A percentile compares a stretch with the other conserved stretches of the same genome.
These are phyloP conservation scores for Sungouiozyma intestinalis DNA, from an alignment of 805 yeast species.

Conservation along the genomic window DNA sequence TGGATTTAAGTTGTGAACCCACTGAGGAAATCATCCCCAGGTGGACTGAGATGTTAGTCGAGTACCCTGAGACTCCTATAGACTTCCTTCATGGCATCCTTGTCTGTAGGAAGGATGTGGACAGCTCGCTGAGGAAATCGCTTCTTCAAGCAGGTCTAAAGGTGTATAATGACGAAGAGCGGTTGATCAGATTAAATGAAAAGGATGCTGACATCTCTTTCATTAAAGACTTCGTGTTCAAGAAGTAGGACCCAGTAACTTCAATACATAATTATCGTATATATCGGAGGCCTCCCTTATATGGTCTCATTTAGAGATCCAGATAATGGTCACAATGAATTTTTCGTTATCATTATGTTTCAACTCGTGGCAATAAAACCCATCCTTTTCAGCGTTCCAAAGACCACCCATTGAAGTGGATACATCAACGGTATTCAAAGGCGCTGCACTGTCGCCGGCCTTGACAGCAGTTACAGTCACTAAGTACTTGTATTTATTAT, in stretches of 20 bases:
- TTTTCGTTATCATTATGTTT: slow-evolving; percentile 7
- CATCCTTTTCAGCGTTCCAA: slow-evolving; percentile 51
- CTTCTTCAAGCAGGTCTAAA: slow-evolving; percentile 13
- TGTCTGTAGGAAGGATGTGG: slow-evolving; percentile 32
- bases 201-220: slow-evolving; percentile 6
- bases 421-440: slow-evolving; percentile 10
- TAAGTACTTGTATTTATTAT: slow-evolving; percentile 38
- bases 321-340: slow-evolving; percentile 26
- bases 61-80: slow-evolving; percentile 69
- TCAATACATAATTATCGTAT: slow-evolving; percentile 1
- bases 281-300: not conserved
- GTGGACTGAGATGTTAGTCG: slow-evolving; percentile 52
- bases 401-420: slow-evolving; percentile 39
- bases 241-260: too few relatives aligned
- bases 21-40: slow-evolving; percentile 39
- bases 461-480: slow-evolving; percentile 15
- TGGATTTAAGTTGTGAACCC: slow-evolving; percentile 43
- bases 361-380: slow-evolving; percentile 33
- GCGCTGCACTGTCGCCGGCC: not conserved
- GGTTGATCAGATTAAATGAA: slow-evolving; percentile 7
- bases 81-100: slow-evolving; percentile 59
- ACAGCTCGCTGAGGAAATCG: slow-evolving; percentile 20
- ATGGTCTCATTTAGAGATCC: slow-evolving; percentile 20
- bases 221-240: slow-evolving; percentile 6
- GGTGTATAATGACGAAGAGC: slow-evolving; percentile 13